phyloP scores from a whole-genome alignment of 805 yeast genomes.

The Candida palmyrensis region DNA sequence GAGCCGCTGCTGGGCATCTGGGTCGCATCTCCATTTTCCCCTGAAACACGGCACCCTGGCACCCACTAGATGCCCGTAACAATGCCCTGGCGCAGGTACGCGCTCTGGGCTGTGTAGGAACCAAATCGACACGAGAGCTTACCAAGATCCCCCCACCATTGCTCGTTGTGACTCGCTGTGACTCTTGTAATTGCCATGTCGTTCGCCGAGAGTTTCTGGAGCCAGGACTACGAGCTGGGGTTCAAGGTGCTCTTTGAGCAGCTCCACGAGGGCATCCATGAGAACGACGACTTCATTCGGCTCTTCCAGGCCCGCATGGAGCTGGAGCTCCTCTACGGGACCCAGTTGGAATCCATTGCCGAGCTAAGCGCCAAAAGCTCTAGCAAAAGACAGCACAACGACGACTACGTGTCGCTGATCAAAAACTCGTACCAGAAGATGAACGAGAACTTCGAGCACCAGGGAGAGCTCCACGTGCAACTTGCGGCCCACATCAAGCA shows the following conservation, averaged over 20 bases:
- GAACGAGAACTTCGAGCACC: constrained; percentile 47
- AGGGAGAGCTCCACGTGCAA: constrained; percentile 54
- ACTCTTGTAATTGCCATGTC: too few relatives aligned
- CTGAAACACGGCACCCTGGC: too few relatives aligned
- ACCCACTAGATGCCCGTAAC: too few relatives aligned
- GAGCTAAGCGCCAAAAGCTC: constrained; percentile 36
- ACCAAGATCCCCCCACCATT: too few relatives aligned
- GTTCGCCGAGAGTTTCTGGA: constrained; percentile 76
- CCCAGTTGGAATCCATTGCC: constrained; percentile 40
- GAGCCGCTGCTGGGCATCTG: too few relatives aligned
- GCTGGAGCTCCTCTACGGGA: constrained; percentile 63
- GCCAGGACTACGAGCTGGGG: constrained; percentile 57
- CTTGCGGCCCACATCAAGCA: constrained; percentile 58
- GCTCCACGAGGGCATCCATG: constrained; percentile 58
- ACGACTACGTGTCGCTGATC: constrained; percentile 61
- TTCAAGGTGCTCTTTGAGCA: constrained; percentile 46
- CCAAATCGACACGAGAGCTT: too few relatives aligned
- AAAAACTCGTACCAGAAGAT: constrained; percentile 59
- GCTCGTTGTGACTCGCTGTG: too few relatives aligned
- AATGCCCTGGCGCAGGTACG: too few relatives aligned
- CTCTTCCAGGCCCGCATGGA: constrained; percentile 69
- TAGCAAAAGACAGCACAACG: constrained; percentile 36
- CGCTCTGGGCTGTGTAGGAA: too few relatives aligned
- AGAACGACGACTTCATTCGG: constrained; percentile 63
- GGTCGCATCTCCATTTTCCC: too few relatives aligned